Evolutionary conservation across 495 filamentous ascomycete genomes (phyloP), one percentile per base, ranked within the genome.

Genomic region (Daldinia bambusicola): DNA sequence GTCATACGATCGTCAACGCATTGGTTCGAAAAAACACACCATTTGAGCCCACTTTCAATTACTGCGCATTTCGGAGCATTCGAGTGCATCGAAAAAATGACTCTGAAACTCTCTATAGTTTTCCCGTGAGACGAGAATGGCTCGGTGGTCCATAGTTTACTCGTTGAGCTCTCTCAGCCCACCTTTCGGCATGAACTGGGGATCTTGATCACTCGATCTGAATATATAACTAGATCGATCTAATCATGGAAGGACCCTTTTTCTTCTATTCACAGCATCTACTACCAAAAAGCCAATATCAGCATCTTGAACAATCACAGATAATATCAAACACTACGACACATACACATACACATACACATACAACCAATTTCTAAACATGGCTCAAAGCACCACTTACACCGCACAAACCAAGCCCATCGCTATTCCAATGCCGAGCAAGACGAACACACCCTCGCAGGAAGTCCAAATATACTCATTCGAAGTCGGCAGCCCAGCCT

Each of bases 111-210:
- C 13, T 63, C 40, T 51, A 31, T 45, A 22, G 57, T 73, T 66
- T 52, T 60, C 51, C 31, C 43, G 61, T 69, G 66, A 73, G 57
- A 66, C 70, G 70, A 73, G 66, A 60, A 69, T 73, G 65, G 70
- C 66, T 65, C 66, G 70, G 70, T 69, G 1, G 50, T 51, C 41
- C 32, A 38, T 62, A 66, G 61, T 57, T 73, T 69, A 51, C 53
- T 61, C 66, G 10, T 12, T 65, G 7, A 63, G 55, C 62, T 57
- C 41, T 18, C 70, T 67, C 70, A 56, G 36, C 48, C 45, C 65
- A 69, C 31, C 41, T n/a, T 4, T 62, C 55, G 56, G 60, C 50
- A 62, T 60, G 37, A 66, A 34, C 26, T 41, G 6, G 51, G 56
- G 55, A 58, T 62, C 63, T 52, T 43, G 43, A 26, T 32, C 45